Conservation (phyloP, 345 rosid genomes). For the Hibiscus syriacus region DNA sequence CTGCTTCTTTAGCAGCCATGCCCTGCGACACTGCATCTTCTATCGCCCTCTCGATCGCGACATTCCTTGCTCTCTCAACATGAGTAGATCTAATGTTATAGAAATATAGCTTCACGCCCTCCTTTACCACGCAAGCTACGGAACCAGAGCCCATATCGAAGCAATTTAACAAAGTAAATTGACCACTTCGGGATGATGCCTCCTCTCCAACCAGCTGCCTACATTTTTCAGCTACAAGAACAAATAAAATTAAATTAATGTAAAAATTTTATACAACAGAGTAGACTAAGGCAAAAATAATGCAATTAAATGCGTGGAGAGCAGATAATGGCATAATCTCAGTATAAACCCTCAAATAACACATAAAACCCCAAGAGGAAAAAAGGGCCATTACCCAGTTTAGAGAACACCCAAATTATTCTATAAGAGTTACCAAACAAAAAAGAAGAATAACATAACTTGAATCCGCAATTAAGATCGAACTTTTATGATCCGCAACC, state of each 20-base stretch:
- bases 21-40: conserved; percentile 59
- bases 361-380: not conserved
- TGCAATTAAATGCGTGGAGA: not conserved
- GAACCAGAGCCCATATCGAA: conserved; percentile 90
- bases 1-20: conserved; percentile 54
- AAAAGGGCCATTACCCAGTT: not conserved
- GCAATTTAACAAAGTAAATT: conserved; percentile 47
- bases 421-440: not conserved
- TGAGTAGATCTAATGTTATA: conserved; percentile 73
- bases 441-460: not conserved
- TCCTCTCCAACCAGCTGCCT: conserved; percentile 73
- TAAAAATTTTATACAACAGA: too few relatives aligned
- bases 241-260: not conserved
- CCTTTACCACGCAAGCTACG: conserved; percentile 71
- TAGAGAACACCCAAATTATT: not conserved
- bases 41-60: conserved; percentile 60
- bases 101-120: conserved; percentile 81
- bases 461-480: not conserved
- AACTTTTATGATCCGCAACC: not conserved
- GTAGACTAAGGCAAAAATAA: not conserved
- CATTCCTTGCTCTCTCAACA: conserved; percentile 58
- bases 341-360: too few relatives aligned
- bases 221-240: conserved; percentile 74
- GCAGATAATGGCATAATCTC: not conserved
- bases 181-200: conserved; percentile 80